Base-by-base conservation (phyloP, 345 rosid genomes). In the Mallotus nudiflorus region DNA sequence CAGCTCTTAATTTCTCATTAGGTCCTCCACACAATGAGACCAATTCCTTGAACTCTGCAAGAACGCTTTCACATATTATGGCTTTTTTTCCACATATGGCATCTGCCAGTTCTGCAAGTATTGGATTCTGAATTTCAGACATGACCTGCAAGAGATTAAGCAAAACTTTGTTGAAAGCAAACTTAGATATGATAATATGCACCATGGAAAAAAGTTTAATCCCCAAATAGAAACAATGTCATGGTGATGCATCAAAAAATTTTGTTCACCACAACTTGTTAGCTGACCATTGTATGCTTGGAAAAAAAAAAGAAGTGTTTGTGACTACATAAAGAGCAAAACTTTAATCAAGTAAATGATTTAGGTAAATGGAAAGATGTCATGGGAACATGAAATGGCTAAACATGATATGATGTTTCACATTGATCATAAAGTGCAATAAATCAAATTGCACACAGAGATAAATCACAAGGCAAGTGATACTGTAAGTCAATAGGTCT, bases 1-100 rank as follows among this genome's bases (percentile, higher is more conserved):
- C 83, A 45, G 96, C 88, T 86, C 99, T 85, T 48, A 7, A 45
- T 74, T 86, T 87, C 82, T 95, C 99, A 37, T 81, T 86, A n/a
- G 85, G 75, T 67, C 97, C 97, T 77, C 83, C 95, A 71, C 87
- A 91, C 86, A 89, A 78, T n/a, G 70, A 76, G 19, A 88, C 79
- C 73, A 91, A 75, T 70, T 87, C 89, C 77, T 83, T 81, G 76
- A 91, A 89, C 87, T 89, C 91, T 56, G 79, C 72, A 44, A 78
- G 72, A 65, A 85, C 95, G 69, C 86, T 82, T 75, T 74, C 73
- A 66, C 95, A 88, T 72, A 86, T 73, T 51, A 88, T 78, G 70
- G 92, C 96, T 76, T 79, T 77, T 78, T 83, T 90, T 72, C 85
- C 83, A 15, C 80, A 61, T 63, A 83, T 18, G 5, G 81, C 63